A percentile compares a stretch with the other conserved stretches of the same genome.
Evolutionary conservation across 2,329 filamentous ascomycete species (phyloP).

Genomic region (Claviceps sp.): DNA sequence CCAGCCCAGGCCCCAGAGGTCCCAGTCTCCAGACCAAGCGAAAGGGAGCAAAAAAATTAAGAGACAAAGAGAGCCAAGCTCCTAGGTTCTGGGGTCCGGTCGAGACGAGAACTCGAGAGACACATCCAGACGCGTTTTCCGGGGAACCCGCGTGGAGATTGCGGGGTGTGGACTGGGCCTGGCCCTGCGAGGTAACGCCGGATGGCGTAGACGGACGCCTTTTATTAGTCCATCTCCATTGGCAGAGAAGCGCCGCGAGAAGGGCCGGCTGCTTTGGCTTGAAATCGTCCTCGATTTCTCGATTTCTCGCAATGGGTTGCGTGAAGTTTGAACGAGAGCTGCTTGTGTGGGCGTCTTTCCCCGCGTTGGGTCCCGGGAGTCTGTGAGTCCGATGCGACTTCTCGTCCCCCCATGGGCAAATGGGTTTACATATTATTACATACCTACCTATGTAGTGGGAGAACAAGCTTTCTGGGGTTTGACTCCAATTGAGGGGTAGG

Average conservation of each 20-base stretch:
- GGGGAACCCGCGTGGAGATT: constrained; percentile 15
- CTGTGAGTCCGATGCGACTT: too few species aligned
- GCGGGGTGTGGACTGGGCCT: constrained; percentile 8
- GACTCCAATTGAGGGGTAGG: too few species aligned
- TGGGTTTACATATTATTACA: too few species aligned
- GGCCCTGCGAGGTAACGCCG: constrained; percentile 21
- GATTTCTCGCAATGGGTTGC: background rate
- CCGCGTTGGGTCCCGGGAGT: too few species aligned
- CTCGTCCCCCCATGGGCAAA: too few species aligned
- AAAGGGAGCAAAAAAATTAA: background rate
- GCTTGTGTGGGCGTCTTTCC: too few species aligned
- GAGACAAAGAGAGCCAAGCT: background rate
- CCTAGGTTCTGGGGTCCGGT: too few species aligned
- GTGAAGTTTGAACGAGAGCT: background rate
- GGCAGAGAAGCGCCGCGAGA: constrained; percentile 22
- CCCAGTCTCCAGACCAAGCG: background rate
- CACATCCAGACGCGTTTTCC: constrained; percentile 10
- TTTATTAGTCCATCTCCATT: constrained; percentile 4
- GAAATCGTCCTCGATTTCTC: background rate
- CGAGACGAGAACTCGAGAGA: background rate
- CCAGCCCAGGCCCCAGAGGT: too few species aligned
- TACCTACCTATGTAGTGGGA: too few species aligned
- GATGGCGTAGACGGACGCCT: constrained; percentile 4
- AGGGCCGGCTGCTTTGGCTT: constrained; percentile 14
- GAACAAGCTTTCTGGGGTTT: too few species aligned